Percentiles rank a stretch among this genome's conserved stretches.
phyloP scores from a whole-genome alignment of 768 basidiomycete genomes.

The Suillus clintonianus region DNA sequence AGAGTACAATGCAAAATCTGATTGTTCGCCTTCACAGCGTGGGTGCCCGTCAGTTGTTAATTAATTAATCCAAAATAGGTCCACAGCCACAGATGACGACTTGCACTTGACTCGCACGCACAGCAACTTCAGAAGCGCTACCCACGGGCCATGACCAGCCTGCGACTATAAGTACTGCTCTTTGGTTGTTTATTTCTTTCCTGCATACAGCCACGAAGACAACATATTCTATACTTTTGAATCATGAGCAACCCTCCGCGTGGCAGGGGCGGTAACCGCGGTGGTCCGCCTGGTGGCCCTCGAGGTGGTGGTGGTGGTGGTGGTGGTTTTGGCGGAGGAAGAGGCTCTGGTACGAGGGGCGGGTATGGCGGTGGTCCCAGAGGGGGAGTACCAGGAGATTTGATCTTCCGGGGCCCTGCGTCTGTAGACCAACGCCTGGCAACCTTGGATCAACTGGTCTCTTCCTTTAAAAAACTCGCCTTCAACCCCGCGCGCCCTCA shows the following conservation, averaged over 20 bases:
- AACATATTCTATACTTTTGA: not conserved
- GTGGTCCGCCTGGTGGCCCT: conserved; percentile 13
- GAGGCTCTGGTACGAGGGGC: conserved; percentile 19
- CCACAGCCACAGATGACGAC: not conserved
- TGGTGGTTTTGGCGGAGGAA: conserved; percentile 17
- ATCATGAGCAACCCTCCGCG: conserved; percentile 4
- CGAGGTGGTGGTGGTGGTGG: conserved; percentile 8
- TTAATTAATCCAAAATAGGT: too few relatives aligned
- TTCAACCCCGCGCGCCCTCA: conserved; percentile 41
- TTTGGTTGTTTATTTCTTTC: not conserved
- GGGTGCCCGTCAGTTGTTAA: too few relatives aligned
- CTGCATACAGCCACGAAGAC: not conserved
- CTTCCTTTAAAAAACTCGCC: conserved; percentile 27
- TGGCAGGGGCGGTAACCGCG: conserved; percentile 17
- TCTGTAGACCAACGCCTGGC: conserved; percentile 37
- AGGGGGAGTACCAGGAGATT: conserved; percentile 26
- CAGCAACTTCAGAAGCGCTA: not conserved
- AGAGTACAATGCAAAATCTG: not conserved
- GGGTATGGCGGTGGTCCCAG: conserved; percentile 28
- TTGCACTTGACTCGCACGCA: not conserved
- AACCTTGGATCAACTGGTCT: conserved; percentile 26
- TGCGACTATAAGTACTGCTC: not conserved
- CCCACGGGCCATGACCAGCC: not conserved
- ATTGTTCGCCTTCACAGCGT: not conserved
- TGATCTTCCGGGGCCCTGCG: conserved; percentile 30